These are phyloP conservation scores for Cladosporium cucumerinum DNA, from an alignment of 2,329 filamentous ascomycete genomes.

Conservation along the genomic window DNA sequence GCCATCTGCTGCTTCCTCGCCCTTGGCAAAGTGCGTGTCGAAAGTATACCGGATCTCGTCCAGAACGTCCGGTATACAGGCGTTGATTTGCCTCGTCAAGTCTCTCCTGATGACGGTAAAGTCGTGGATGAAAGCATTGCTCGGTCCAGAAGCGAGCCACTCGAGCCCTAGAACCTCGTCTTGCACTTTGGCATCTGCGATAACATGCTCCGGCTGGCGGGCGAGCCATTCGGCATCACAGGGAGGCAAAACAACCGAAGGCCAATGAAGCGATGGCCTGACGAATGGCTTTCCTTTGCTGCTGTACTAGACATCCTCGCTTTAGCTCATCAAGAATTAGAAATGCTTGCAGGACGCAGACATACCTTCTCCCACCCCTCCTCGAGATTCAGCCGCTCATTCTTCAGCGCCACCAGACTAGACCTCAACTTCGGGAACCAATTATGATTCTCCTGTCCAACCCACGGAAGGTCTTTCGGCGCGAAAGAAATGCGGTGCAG, in stretches of 20 bases:
- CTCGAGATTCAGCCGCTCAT: constrained; percentile 11
- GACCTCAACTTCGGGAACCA: constrained; percentile 19
- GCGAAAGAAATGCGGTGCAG: constrained; percentile 15
- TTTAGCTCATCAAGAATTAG: background rate
- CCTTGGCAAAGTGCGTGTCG: constrained; percentile 7
- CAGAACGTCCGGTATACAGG: constrained; percentile 12
- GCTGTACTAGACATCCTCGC: constrained; percentile 10
- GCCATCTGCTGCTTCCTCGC: constrained; percentile 4
- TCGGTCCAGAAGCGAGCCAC: constrained; percentile 16
- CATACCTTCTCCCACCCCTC: constrained; percentile 18
- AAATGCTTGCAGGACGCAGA: background rate
- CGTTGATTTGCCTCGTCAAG: constrained; percentile 17
- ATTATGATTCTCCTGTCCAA: constrained; percentile 4
- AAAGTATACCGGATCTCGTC: constrained; percentile 15
- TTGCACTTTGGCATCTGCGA: constrained; percentile 12
- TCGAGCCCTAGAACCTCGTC: constrained; percentile 16
- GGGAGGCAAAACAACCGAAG: constrained; percentile 16
- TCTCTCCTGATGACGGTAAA: constrained; percentile 19
- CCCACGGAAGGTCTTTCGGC: constrained; percentile 19
- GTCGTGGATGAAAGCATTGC: constrained; percentile 15
- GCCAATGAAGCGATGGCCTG: constrained; percentile 17
- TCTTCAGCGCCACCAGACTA: constrained; percentile 6
- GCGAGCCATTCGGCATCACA: constrained; percentile 17
- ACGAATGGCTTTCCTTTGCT: constrained; percentile 18
- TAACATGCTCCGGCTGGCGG: constrained; percentile 14